Evolutionary conservation across 75 land plant genomes (phyloP), one percentile per base, ranked within the genome.

Genomic region (Picea sitchensis): DNA sequence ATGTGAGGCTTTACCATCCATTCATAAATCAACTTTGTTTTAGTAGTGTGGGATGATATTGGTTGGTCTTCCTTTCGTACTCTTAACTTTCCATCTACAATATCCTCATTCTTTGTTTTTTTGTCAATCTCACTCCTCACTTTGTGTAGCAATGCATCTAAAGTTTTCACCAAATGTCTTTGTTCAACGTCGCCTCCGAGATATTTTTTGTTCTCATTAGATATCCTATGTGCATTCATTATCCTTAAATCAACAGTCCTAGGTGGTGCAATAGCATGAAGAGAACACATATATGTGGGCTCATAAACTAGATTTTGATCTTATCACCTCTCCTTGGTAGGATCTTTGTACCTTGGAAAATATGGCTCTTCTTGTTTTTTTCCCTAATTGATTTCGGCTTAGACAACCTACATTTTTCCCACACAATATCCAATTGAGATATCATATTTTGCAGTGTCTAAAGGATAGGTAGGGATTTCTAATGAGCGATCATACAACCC

Each of bases 231-330:
- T 23, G 94, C 95, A 84, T 97, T 98, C 47, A 91, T 82, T 57
- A 82, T 79, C 81, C 98, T 96, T 72, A 94, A 62, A 77, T 97
- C 99, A 67, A 90, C 95, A 20, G 88, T 85, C 26, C 99, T 98
- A 59, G 99, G 99, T 74, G 98, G 98, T 79, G 96, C 95, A 51
- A 97, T 92, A 12, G 96, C 95, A 89, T 97, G 99, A 81, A 97
- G 89, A 4, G 92, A 86, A 3, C 94, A 94, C 59, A 94, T 81
- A 63, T 90, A 91, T 32, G 95, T 87, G 2, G 92, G 87, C 17
- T 97, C 99, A 88, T 97, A 97, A 85, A 95, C 99, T 21, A 98
- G 98, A 84, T 97, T 97, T 64, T 92, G 94, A 84, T 97, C 99
- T 77, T 97, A 98, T 80, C 99, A 86, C 5, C 99, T 90, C 76